Conservation (phyloP, 148 eudicot species). For the Chenopodium album region DNA sequence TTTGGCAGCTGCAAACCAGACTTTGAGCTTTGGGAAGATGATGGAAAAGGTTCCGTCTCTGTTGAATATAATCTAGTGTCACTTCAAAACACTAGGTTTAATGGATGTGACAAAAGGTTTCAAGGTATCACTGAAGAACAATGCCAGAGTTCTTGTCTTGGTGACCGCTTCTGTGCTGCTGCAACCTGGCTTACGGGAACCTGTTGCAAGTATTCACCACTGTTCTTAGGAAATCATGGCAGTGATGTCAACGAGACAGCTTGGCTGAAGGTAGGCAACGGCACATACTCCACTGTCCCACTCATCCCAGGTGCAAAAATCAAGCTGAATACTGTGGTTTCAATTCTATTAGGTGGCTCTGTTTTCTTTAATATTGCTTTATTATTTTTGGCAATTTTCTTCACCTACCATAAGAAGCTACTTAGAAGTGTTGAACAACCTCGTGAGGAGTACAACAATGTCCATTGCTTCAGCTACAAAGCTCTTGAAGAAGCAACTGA, state of each 20-base stretch:
- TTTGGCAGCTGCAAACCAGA: slow-evolving; percentile 33
- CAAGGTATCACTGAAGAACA: not conserved
- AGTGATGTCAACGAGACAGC: not conserved
- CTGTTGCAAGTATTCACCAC: slow-evolving; percentile 1
- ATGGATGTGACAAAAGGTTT: not conserved
- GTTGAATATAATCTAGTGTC: slow-evolving; percentile 23
- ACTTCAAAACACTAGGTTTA: not conserved
- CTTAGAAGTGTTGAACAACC: not conserved
- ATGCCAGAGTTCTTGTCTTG: not conserved
- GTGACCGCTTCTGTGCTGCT: not conserved
- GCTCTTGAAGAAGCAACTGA: slow-evolving; percentile 48
- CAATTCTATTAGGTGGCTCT: slow-evolving; percentile 10
- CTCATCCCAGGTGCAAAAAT: not conserved
- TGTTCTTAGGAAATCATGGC: not conserved
- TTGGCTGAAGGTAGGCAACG: slow-evolving; percentile 7
- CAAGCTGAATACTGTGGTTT: not conserved
- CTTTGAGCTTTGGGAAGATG: slow-evolving; percentile 16
- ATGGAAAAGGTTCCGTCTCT: slow-evolving; percentile 9
- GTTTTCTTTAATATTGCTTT: not conserved
- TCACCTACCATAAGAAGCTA: not conserved
- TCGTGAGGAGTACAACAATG: slow-evolving; percentile 10
- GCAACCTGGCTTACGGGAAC: not conserved
- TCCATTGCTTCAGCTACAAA: slow-evolving; percentile 35
- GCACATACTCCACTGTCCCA: not conserved
- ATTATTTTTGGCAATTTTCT: not conserved